Evolutionary conservation across 139 green algal genomes (phyloP).

Genomic region (Closterium sp.): DNA sequence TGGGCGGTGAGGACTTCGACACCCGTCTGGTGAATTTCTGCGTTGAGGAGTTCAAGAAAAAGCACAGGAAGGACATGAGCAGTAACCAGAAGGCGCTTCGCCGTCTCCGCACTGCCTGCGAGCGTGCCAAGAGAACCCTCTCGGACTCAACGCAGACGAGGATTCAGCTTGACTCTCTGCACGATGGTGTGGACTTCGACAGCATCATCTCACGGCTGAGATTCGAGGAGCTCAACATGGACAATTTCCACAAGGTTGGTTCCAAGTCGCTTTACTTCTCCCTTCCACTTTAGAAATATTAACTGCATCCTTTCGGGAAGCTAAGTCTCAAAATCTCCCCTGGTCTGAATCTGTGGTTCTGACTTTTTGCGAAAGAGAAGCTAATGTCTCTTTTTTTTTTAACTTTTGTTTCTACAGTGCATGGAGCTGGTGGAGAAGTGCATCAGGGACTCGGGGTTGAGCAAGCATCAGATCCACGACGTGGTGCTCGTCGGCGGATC

Average conservation of each 20-base stretch:
- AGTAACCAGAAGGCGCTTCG: constrained; percentile 74
- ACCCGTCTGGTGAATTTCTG: constrained; percentile 91
- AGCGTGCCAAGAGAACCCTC: constrained; percentile 92
- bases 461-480: constrained; percentile 84
- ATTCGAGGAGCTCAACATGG: constrained; percentile 73
- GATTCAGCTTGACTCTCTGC: constrained; percentile 96
- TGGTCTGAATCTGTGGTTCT: too few species aligned
- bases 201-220: constrained; percentile 62
- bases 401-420: constrained; percentile 22
- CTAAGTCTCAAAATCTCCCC: too few species aligned
- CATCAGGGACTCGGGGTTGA: constrained; percentile 87
- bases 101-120: constrained; percentile 83
- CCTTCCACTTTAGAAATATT: background rate
- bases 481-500: constrained; percentile 92
- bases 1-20: constrained; percentile 98
- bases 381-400: too few species aligned
- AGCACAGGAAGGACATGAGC: constrained; percentile 95
- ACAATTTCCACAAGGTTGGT: constrained; percentile 93
- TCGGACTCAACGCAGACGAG: constrained; percentile 81
- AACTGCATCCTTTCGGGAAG: too few species aligned
- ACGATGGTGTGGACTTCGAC: constrained; percentile 97
- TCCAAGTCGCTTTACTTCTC: background rate
- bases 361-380: background rate
- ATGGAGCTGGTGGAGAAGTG: constrained; percentile 58
- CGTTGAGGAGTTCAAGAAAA: constrained; percentile 95